Evolutionary conservation across 306 rosid species (phyloP).

Genomic region (Vigna trinervia): DNA sequence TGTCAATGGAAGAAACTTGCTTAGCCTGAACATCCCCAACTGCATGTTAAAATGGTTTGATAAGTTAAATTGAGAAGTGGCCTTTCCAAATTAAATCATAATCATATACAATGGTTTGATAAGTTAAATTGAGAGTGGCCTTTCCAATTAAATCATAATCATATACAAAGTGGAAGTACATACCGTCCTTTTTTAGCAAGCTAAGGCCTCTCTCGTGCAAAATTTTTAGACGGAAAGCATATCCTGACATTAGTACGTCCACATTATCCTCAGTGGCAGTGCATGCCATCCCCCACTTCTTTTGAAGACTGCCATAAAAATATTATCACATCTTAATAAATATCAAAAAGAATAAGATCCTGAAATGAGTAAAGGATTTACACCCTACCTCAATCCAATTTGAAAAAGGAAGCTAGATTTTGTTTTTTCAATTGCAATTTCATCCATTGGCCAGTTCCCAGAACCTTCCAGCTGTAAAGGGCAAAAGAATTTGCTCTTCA

Average conservation of each 20-base stretch:
- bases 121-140: background rate
- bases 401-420: conserved; percentile 91
- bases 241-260: conserved; percentile 82
- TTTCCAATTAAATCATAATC: conserved; percentile 37
- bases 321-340: conserved; percentile 47
- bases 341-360: conserved; percentile 38
- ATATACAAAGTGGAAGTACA: conserved; percentile 41
- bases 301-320: conserved; percentile 77
- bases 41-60: conserved; percentile 50
- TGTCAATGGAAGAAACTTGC: conserved; percentile 67
- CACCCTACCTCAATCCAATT: conserved; percentile 82
- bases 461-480: conserved; percentile 89
- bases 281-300: conserved; percentile 75
- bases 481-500: conserved; percentile 37
- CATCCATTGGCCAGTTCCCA: conserved; percentile 99
- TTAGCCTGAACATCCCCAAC: conserved; percentile 63
- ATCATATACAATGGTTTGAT: too few species aligned
- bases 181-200: conserved; percentile 75
- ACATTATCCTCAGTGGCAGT: conserved; percentile 79
- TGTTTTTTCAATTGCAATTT: conserved; percentile 81
- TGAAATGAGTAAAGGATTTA: conserved; percentile 23
- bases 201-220: conserved; percentile 94
- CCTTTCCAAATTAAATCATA: background rate
- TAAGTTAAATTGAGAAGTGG: conserved; percentile 40
- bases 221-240: conserved; percentile 88